Conservation (phyloP, 2,329 filamentous ascomycete species). For the Pseudogymnoascus sp. region DNA sequence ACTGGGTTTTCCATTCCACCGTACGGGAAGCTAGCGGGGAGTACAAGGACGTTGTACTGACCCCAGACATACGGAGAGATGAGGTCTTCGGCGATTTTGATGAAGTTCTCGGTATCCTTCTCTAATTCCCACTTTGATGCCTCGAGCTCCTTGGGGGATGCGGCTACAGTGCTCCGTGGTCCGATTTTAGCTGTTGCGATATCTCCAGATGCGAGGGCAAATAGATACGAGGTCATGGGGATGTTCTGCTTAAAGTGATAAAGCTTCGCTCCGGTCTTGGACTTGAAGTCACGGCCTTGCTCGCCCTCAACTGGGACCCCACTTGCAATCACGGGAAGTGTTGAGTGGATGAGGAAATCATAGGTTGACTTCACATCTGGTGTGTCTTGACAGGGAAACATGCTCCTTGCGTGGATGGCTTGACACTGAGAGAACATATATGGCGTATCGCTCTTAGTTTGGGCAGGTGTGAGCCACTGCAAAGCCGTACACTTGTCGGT, state of each 20-base stretch:
- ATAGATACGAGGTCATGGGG: conserved; percentile 89
- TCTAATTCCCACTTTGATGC: conserved; percentile 88
- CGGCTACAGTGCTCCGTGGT: conserved; percentile 74
- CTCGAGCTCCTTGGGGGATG: conserved; percentile 77
- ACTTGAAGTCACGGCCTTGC: conserved; percentile 43
- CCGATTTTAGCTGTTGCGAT: conserved; percentile 81
- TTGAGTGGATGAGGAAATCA: conserved; percentile 78
- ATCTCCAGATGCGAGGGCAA: conserved; percentile 83
- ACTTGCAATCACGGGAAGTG: conserved; percentile 84
- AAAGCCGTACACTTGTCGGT: conserved; percentile 84
- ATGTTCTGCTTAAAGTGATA: conserved; percentile 87
- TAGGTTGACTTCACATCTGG: conserved; percentile 96
- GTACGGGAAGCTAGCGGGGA: conserved; percentile 86
- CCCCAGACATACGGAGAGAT: conserved; percentile 91
- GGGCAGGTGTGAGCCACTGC: conserved; percentile 88
- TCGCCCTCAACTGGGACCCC: conserved; percentile 54
- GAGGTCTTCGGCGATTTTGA: conserved; percentile 72
- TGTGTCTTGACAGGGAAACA: conserved; percentile 96
- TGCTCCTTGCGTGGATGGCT: conserved; percentile 85
- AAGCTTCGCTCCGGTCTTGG: conserved; percentile 42
- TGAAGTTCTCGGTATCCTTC: conserved; percentile 82
- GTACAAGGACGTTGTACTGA: conserved; percentile 84
- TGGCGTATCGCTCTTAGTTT: conserved; percentile 92
- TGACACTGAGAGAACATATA: conserved; percentile 99
- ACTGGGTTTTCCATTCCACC: conserved; percentile 79